Conservation (phyloP, 1,284 basidiomycete genomes). For the Leccinum huronense region DNA sequence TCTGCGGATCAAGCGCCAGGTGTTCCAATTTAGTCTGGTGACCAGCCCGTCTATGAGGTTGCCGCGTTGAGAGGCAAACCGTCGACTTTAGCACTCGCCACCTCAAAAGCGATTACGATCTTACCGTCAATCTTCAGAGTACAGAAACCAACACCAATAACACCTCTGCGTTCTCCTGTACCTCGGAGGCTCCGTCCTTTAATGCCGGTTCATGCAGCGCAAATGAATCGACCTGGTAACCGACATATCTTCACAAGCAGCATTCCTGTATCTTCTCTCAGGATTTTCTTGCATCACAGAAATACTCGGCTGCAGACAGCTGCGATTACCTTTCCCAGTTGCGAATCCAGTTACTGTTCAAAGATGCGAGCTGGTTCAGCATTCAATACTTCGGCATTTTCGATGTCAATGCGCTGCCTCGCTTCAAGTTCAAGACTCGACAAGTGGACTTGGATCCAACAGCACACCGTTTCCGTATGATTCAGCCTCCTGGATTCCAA, state of each 20-base stretch:
- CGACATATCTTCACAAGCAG: constrained; percentile 13
- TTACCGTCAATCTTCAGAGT: constrained; percentile 13
- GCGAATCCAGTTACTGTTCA: constrained; percentile 19
- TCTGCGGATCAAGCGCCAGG: constrained; percentile 14
- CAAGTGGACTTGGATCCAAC: constrained; percentile 18
- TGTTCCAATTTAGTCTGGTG: too few species aligned
- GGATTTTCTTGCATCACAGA: constrained; percentile 18
- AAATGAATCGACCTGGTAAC: constrained; percentile 3
- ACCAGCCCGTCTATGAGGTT: too few species aligned
- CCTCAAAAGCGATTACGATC: constrained; percentile 21
- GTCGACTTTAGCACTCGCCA: constrained; percentile 7
- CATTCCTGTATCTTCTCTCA: constrained; percentile 9
- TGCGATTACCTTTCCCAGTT: constrained; percentile 19
- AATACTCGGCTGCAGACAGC: constrained; percentile 7
- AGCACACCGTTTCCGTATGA: constrained; percentile 11
- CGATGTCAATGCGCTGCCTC: constrained; percentile 25
- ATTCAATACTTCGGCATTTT: constrained; percentile 19
- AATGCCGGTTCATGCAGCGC: constrained; percentile 1
- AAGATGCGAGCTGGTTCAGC: constrained; percentile 17
- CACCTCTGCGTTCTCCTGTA: constrained; percentile 11
- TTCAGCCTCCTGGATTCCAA: constrained; percentile 20
- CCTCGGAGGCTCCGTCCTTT: constrained; percentile 10
- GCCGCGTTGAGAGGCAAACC: too few species aligned
- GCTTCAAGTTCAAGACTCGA: constrained; percentile 18
- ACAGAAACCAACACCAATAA: neutral